A percentile compares a stretch with the other conserved stretches of the same genome.
These are phyloP conservation scores for Coelastrella sp. DNA, from an alignment of 139 green algal genomes.

Conservation along the genomic window DNA sequence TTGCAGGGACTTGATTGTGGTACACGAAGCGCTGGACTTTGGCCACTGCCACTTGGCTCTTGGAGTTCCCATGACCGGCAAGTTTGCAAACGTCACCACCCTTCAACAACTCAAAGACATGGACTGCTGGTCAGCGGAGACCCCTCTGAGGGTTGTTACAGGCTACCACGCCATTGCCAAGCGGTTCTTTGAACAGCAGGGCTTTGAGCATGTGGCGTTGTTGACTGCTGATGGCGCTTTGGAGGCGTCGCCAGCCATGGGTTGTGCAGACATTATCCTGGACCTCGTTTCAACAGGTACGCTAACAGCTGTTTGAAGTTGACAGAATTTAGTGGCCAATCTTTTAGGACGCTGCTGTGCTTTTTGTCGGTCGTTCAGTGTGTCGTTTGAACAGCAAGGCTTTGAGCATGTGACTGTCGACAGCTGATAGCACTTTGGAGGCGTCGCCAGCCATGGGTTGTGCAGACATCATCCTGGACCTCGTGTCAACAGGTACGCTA, in stretches of 20 bases:
- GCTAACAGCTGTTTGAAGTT: neutral
- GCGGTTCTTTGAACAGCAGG: constrained; percentile 88
- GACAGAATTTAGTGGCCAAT: constrained; percentile 46
- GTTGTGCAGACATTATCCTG: constrained; percentile 97
- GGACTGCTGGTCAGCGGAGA: constrained; percentile 83
- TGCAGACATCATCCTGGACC: constrained; percentile 98
- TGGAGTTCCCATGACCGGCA: constrained; percentile 87
- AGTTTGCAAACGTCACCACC: constrained; percentile 76
- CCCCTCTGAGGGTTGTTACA: constrained; percentile 82
- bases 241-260: constrained; percentile 98
- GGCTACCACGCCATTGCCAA: constrained; percentile 73
- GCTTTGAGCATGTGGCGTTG: constrained; percentile 92
- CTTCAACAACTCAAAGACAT: constrained; percentile 85
- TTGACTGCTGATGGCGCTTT: constrained; percentile 93
- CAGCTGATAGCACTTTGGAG: constrained; percentile 94
- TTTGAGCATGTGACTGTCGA: constrained; percentile 93
- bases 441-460: constrained; percentile 96
- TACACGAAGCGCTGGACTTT: constrained; percentile 96
- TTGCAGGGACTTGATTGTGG: constrained; percentile 83
- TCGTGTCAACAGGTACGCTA: constrained; percentile 71
- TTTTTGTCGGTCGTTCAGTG: too few relatives aligned
- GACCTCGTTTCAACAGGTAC: constrained; percentile 85
- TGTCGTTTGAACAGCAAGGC: constrained; percentile 88
- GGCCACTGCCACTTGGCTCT: constrained; percentile 96
- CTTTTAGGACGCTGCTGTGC: too few relatives aligned